Evolutionary conservation across 345 rosid genomes (phyloP).

Genomic region (Lepidium aucheri): DNA sequence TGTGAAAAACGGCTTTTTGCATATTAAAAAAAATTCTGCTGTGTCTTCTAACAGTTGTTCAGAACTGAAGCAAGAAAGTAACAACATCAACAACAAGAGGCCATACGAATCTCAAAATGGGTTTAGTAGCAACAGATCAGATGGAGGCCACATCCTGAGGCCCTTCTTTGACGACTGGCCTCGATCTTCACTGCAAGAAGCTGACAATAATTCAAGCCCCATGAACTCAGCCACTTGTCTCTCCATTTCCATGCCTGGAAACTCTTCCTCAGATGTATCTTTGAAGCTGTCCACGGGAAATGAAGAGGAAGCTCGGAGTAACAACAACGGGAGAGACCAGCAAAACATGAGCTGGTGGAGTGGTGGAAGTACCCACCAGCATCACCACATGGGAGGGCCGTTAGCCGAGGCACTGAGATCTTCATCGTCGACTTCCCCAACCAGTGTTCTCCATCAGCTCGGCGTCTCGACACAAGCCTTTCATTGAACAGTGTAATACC

Average conservation of each 20-base stretch:
- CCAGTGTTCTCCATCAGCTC: conserved; percentile 67
- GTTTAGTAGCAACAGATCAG: conserved; percentile 28
- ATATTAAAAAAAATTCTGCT: too few relatives aligned
- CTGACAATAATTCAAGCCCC: conserved; percentile 32
- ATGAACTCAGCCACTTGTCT: conserved; percentile 48
- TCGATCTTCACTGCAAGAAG: conserved; percentile 28
- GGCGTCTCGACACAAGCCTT: conserved; percentile 30
- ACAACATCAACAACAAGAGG: conserved; percentile 27
- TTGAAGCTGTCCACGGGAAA: conserved; percentile 72
- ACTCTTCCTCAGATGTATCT: conserved; percentile 71
- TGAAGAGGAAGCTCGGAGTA: conserved; percentile 31
- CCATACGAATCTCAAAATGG: conserved; percentile 35
- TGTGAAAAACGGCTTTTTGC: background rate
- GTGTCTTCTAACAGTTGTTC: conserved; percentile 26
- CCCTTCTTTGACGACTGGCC: conserved; percentile 95
- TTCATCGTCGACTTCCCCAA: conserved; percentile 55
- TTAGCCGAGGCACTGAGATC: conserved; percentile 80
- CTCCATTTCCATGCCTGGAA: conserved; percentile 66
- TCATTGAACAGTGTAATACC: conserved; percentile 18
- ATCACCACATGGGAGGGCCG: conserved; percentile 70
- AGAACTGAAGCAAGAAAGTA: conserved; percentile 35
- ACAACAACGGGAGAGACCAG: conserved; percentile 36
- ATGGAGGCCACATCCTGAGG: conserved; percentile 56
- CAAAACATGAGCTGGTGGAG: conserved; percentile 48
- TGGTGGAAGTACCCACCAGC: conserved; percentile 47